Percentiles rank a stretch among this genome's conserved stretches.
Evolutionary conservation across 495 filamentous ascomycete species (phyloP).

Genomic region (Trypethelium eluteriae): DNA sequence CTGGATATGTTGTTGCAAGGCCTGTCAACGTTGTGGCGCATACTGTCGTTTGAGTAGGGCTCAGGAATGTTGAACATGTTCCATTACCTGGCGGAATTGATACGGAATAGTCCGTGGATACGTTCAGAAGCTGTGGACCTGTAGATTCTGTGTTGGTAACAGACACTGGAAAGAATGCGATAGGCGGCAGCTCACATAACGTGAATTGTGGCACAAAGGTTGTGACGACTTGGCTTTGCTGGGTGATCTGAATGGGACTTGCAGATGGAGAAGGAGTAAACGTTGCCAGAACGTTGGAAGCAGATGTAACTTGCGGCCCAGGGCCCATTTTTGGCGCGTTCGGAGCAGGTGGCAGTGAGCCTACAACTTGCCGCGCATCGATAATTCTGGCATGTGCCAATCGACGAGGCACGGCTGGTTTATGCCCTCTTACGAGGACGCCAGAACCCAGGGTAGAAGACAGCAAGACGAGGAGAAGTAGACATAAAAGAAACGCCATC

Average conservation of each 20-base stretch:
- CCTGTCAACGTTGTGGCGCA: constrained; percentile 33
- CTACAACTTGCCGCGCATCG: not conserved
- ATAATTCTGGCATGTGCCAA: not conserved
- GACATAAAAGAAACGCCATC: not conserved
- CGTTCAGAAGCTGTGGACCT: constrained; percentile 12
- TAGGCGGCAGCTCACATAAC: constrained; percentile 29
- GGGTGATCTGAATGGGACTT: constrained; percentile 27
- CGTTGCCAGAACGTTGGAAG: not conserved
- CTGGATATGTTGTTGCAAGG: constrained; percentile 24
- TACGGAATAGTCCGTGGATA: constrained; percentile 18
- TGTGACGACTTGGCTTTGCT: constrained; percentile 32
- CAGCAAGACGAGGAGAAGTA: not conserved
- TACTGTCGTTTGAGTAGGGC: constrained; percentile 26
- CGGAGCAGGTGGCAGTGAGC: not conserved
- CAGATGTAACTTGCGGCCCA: not conserved
- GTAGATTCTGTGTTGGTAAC: constrained; percentile 11
- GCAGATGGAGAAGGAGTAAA: constrained; percentile 34
- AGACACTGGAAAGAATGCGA: constrained; percentile 21
- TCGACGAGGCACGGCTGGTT: not conserved
- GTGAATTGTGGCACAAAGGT: constrained; percentile 31
- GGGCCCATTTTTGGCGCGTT: not conserved
- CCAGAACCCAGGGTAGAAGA: not conserved
- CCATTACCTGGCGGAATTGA: constrained; percentile 19
- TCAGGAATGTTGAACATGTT: constrained; percentile 28
- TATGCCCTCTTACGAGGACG: not conserved